phyloP scores from a whole-genome alignment of 805 yeast genomes.

The Starmerella floricola region DNA sequence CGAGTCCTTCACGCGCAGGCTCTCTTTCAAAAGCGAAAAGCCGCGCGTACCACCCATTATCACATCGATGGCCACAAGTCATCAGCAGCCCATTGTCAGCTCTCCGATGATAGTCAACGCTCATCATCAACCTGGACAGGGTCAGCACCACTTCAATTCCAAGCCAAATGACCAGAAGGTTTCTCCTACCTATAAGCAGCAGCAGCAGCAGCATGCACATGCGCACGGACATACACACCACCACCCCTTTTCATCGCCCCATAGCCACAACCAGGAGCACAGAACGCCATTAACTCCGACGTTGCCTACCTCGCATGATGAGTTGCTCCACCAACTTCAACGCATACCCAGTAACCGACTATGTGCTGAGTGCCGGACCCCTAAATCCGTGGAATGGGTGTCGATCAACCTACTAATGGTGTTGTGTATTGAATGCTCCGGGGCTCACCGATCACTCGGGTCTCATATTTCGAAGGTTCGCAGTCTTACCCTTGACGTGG shows the following conservation, averaged over 20 bases:
- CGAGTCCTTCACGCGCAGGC: conserved; percentile 21
- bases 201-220: no score
- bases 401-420: conserved; percentile 61
- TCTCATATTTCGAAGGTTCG: conserved; percentile 67
- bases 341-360: conserved; percentile 40
- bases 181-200: no score
- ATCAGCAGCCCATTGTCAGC: neutral
- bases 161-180: no score
- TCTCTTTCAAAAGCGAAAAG: conserved; percentile 17
- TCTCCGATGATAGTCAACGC: conserved; percentile 1
- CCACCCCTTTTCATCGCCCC: neutral
- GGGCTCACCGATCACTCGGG: conserved; percentile 79
- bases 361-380: conserved; percentile 73
- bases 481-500: conserved; percentile 62
- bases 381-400: conserved; percentile 66
- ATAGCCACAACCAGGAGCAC: no score
- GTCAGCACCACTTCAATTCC: neutral
- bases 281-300: neutral
- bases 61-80: conserved; percentile 6
- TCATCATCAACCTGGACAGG: no score
- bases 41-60: conserved; percentile 19
- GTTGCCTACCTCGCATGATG: conserved; percentile 1
- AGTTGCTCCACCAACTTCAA: conserved; percentile 15
- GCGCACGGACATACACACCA: neutral
- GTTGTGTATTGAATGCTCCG: conserved; percentile 75